Percentiles rank a stretch among this genome's conserved stretches.
phyloP scores from a whole-genome alignment of 306 rosid species.

The Cucurbita argyrosperma region DNA sequence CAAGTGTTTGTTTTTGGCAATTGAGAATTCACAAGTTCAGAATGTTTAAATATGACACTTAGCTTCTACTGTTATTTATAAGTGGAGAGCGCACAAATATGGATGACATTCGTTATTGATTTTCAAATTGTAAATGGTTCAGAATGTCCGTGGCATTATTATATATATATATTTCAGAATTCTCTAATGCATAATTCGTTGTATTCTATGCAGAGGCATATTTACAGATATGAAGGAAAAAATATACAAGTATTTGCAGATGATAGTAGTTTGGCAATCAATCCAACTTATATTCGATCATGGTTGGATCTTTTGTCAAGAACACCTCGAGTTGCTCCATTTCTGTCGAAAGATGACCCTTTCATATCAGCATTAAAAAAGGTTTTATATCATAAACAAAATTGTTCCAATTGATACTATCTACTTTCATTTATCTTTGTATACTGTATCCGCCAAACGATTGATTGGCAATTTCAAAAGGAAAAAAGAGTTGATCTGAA shows the following conservation, averaged over 20 bases:
- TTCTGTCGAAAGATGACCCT: slow-evolving; percentile 72
- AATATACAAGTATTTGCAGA: slow-evolving; percentile 63
- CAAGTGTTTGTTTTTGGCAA: neutral
- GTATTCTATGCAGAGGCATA: slow-evolving; percentile 66
- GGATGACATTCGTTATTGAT: neutral
- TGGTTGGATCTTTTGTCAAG: slow-evolving; percentile 82
- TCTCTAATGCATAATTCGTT: slow-evolving; percentile 9
- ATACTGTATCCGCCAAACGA: neutral
- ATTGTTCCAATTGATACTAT: neutral
- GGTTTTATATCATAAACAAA: slow-evolving; percentile 30
- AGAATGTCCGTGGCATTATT: neutral
- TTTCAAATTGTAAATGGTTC: neutral
- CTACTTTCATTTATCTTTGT: neutral
- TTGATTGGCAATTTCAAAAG: neutral
- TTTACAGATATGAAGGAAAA: slow-evolving; percentile 74
- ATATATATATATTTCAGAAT: neutral
- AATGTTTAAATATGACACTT: neutral
- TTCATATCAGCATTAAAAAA: slow-evolving; percentile 64
- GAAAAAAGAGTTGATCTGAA: neutral
- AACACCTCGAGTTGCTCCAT: slow-evolving; percentile 94
- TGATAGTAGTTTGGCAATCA: slow-evolving; percentile 69
- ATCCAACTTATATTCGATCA: slow-evolving; percentile 71
- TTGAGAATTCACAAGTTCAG: neutral
- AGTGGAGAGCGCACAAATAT: neutral
- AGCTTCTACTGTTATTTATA: neutral